These are phyloP conservation scores for Beauveria australis DNA, from an alignment of 2,329 filamentous ascomycete genomes.

Conservation along the genomic window DNA sequence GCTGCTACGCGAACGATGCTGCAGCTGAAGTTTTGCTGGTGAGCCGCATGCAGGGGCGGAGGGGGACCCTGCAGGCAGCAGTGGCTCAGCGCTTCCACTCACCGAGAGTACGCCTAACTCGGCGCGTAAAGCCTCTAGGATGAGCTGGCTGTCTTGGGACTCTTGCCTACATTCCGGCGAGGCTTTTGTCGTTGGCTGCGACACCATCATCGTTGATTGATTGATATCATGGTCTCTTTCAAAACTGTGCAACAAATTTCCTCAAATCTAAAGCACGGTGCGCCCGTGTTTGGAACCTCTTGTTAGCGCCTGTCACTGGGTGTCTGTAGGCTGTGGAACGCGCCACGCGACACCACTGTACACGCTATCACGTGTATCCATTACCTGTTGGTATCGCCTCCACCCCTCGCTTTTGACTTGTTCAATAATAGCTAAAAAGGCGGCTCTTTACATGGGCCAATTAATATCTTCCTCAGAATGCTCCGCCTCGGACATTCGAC, in stretches of 20 bases:
- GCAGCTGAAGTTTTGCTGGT: constrained; percentile 9
- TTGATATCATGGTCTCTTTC: background rate
- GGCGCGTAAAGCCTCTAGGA: constrained; percentile 29
- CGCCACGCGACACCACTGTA: constrained; percentile 8
- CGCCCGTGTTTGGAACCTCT: background rate
- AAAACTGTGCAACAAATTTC: background rate
- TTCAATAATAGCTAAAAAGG: too few species aligned
- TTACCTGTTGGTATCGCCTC: too few species aligned
- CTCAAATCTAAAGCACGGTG: background rate
- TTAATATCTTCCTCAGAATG: too few species aligned
- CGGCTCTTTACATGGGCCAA: too few species aligned
- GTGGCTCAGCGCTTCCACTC: constrained; percentile 19
- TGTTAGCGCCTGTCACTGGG: background rate
- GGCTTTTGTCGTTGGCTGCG: background rate
- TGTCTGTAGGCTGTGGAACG: background rate
- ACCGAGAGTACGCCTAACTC: constrained; percentile 32
- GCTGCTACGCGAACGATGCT: background rate
- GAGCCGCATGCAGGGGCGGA: background rate
- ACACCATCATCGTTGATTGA: background rate
- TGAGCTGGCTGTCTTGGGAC: constrained; percentile 36
- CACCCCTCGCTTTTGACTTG: too few species aligned
- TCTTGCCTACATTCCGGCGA: constrained; percentile 15
- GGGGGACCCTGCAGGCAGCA: background rate
- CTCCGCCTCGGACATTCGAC: too few species aligned
- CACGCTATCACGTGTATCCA: constrained; percentile 1